A percentile compares a stretch with the other conserved stretches of the same genome.
phyloP scores from a whole-genome alignment of 2,329 filamentous ascomycete species.

The Cryphonectria parasitica region DNA sequence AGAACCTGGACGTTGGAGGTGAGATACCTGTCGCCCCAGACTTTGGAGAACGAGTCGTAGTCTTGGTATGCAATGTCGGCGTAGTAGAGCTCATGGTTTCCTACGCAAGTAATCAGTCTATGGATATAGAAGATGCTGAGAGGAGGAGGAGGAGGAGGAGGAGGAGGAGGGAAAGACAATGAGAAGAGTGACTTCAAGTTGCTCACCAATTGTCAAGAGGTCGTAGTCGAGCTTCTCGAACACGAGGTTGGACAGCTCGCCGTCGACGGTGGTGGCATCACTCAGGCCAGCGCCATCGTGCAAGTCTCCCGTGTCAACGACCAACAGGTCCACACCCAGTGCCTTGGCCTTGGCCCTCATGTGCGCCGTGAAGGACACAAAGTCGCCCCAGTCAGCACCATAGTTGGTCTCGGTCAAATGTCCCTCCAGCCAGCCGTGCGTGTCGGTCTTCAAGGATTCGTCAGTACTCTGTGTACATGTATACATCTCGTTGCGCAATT shows the following conservation, averaged over 20 bases:
- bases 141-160: too few species aligned
- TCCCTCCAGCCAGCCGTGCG: constrained; percentile 64
- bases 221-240: constrained; percentile 49
- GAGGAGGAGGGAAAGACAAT: constrained; percentile 14
- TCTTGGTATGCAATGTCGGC: constrained; percentile 65
- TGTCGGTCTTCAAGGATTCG: constrained; percentile 50
- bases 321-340: constrained; percentile 61
- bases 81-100: constrained; percentile 68
- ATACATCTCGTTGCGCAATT: not conserved
- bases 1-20: constrained; percentile 51
- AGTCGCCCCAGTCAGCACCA: constrained; percentile 69
- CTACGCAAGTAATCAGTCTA: not conserved
- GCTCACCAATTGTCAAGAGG: constrained; percentile 44
- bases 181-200: too few species aligned
- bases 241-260: constrained; percentile 53
- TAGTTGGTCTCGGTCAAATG: constrained; percentile 66
- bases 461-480: not conserved
- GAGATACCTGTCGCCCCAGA: constrained; percentile 53
- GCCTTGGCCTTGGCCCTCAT: constrained; percentile 62
- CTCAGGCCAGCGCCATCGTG: constrained; percentile 68
- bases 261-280: constrained; percentile 63
- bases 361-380: constrained; percentile 60
- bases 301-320: constrained; percentile 67
- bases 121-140: not conserved
- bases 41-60: constrained; percentile 60